A percentile compares a stretch with the other conserved stretches of the same genome.
These are phyloP conservation scores for Sphaerosporella brunnea DNA, from an alignment of 495 filamentous ascomycete species.

Conservation along the genomic window DNA sequence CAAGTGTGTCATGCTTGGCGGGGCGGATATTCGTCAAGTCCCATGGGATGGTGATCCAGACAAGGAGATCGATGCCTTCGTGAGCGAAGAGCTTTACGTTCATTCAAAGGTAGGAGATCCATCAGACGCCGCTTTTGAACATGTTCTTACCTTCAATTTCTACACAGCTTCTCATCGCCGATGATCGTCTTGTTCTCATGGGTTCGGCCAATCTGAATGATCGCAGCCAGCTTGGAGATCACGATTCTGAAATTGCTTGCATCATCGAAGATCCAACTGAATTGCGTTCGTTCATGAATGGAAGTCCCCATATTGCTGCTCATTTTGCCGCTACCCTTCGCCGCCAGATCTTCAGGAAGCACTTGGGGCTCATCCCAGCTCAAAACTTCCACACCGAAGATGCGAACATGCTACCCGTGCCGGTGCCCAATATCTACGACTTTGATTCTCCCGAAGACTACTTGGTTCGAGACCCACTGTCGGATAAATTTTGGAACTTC, in stretches of 20 bases:
- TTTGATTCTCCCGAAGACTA: slow-evolving; percentile 58
- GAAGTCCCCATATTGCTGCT: slow-evolving; percentile 47
- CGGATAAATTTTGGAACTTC: slow-evolving; percentile 43
- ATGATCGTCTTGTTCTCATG: slow-evolving; percentile 75
- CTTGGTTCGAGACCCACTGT: slow-evolving; percentile 58
- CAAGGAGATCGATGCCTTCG: slow-evolving; percentile 70
- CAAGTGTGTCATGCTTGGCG: slow-evolving; percentile 69
- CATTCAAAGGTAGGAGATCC: slow-evolving; percentile 47
- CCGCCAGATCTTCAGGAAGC: slow-evolving; percentile 74
- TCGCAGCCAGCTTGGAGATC: slow-evolving; percentile 67
- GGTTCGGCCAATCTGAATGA: slow-evolving; percentile 93
- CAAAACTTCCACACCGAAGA: slow-evolving; percentile 48
- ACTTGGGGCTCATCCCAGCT: slow-evolving; percentile 63
- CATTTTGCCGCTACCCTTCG: slow-evolving; percentile 73
- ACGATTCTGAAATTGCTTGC: slow-evolving; percentile 67
- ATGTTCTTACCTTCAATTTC: slow-evolving; percentile 14
- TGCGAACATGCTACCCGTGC: slow-evolving; percentile 60
- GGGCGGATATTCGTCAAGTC: slow-evolving; percentile 53
- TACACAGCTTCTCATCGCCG: slow-evolving; percentile 57
- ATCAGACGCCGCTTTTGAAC: neutral
- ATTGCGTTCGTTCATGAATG: slow-evolving; percentile 53
- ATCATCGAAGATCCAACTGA: slow-evolving; percentile 60
- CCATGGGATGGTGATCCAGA: slow-evolving; percentile 63
- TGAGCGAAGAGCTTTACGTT: slow-evolving; percentile 85
- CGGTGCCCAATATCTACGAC: slow-evolving; percentile 60